These are phyloP conservation scores for Termitomyces sp. DNA, from an alignment of 768 basidiomycete species.

Conservation along the genomic window DNA sequence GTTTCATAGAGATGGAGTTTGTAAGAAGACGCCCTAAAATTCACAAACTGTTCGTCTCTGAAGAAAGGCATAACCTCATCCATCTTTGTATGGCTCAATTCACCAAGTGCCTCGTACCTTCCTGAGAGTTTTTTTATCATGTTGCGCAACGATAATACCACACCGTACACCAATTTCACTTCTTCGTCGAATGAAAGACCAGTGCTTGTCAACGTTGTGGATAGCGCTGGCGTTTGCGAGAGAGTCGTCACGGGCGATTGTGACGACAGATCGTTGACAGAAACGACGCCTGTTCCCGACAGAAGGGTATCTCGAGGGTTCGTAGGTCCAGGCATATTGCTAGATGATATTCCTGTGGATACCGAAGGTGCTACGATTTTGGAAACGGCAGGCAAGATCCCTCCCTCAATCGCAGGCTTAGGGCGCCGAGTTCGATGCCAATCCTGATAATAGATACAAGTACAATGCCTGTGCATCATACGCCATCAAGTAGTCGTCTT, in stretches of 20 bases:
- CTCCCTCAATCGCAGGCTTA: slow-evolving; percentile 65
- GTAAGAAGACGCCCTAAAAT: slow-evolving; percentile 88
- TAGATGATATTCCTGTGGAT: slow-evolving; percentile 24
- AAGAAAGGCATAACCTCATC: not conserved
- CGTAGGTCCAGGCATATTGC: slow-evolving; percentile 33
- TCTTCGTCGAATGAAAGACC: slow-evolving; percentile 94
- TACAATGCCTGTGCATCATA: slow-evolving; percentile 63
- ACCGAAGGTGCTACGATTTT: slow-evolving; percentile 46
- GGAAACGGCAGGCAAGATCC: slow-evolving; percentile 76
- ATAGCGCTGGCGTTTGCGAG: slow-evolving; percentile 26
- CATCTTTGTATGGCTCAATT: not conserved
- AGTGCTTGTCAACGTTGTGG: slow-evolving; percentile 34
- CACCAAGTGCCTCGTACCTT: slow-evolving; percentile 39
- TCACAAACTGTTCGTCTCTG: slow-evolving; percentile 89
- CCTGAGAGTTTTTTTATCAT: slow-evolving; percentile 95
- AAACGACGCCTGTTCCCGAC: slow-evolving; percentile 62
- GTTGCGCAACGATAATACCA: slow-evolving; percentile 83
- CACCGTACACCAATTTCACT: slow-evolving; percentile 94
- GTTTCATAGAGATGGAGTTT: slow-evolving; percentile 93
- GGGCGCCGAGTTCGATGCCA: slow-evolving; percentile 81
- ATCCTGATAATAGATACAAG: slow-evolving; percentile 92
- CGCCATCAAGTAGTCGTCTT: slow-evolving; percentile 8
- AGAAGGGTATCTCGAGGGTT: slow-evolving; percentile 65
- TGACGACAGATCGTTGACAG: slow-evolving; percentile 37
- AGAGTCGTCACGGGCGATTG: slow-evolving; percentile 31